Evolutionary conservation across 306 rosid species (phyloP), one percentile per base, ranked within the genome.

Genomic region (Heteromeles arbutifolia): DNA sequence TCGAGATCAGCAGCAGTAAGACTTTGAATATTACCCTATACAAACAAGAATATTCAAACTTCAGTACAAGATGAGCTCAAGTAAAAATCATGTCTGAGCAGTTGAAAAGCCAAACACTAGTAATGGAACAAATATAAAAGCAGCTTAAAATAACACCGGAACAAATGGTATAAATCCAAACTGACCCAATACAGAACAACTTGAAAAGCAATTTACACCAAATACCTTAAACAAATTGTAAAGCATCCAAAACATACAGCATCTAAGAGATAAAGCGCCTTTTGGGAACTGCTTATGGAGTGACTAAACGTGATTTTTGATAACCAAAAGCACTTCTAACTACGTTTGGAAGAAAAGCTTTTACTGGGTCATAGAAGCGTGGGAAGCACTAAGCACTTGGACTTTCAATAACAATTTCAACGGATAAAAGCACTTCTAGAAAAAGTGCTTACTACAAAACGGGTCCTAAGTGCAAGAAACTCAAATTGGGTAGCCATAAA

Each of bases 1-100:
- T 90, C 93, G 45, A 95, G 85, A 84, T 95, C 96, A 67, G 88
- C 69, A 54, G 97, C 92, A 76, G 93, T 86, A 79, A 95, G 82
- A 81, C 88, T 84, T 83, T 92, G 97, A 74, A 95, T 92, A 82
- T 90, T 95, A 68, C 97, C 97, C 98, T 95, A 29, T 58, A 28
- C 19, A 79, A 69, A 61, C 70, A 86, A 78, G 29, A 69, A 66
- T 25, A 72, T 63, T 32, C 10, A 69, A 5, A 10, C 3, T 18
- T 4, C 17, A 18, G 69, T 43, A 11, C 57, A 73, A 41, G 1
- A 61, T 73, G 28, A 41, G 21, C 68, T 43, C 43, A 18, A 18
- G 28, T 22, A 54, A 8, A 72, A 0, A 41, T 25, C 57, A 11
- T 11, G 43, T 25, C 58, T 28, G 41, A 67, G 64, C 52, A 83